A percentile compares a stretch with the other conserved stretches of the same genome.
Evolutionary conservation across 2,329 filamentous ascomycete genomes (phyloP).

Genomic region (Aspergillus japonicus): DNA sequence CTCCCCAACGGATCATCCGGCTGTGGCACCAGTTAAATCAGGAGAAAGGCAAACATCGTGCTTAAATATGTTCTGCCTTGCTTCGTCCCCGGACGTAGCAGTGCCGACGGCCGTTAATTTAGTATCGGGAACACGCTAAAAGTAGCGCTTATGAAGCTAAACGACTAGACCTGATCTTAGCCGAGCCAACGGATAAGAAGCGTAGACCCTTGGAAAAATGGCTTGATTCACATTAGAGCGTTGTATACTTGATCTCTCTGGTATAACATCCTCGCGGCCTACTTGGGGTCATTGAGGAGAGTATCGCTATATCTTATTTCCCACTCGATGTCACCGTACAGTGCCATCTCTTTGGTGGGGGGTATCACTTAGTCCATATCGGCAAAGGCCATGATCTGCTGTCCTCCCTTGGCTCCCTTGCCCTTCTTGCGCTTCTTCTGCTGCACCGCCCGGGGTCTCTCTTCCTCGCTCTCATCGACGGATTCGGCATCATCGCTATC

Average conservation of each 20-base stretch:
- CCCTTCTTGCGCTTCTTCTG: constrained; percentile 50
- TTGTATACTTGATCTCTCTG: not conserved
- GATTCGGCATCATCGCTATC: constrained; percentile 52
- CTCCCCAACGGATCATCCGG: too few relatives aligned
- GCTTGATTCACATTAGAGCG: not conserved
- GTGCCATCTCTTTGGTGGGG: not conserved
- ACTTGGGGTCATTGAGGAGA: not conserved
- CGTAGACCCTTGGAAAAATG: not conserved
- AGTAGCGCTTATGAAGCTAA: not conserved
- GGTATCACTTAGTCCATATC: constrained; percentile 39
- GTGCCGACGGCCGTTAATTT: too few relatives aligned
- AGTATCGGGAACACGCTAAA: not conserved
- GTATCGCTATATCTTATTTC: not conserved
- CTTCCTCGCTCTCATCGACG: constrained; percentile 30
- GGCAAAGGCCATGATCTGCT: constrained; percentile 44
- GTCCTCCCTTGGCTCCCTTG: constrained; percentile 41
- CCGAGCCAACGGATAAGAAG: not conserved
- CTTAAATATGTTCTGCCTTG: not conserved
- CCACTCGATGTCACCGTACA: not conserved
- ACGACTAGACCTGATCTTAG: not conserved
- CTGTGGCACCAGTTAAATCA: too few relatives aligned
- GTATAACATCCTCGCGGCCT: not conserved
- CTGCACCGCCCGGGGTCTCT: constrained; percentile 24
- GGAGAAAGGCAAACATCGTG: not conserved
- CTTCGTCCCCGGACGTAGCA: too few relatives aligned